A percentile compares a stretch with the other conserved stretches of the same genome.
phyloP scores from a whole-genome alignment of 1,284 basidiomycete species.

The Pseudozyma sp. region DNA sequence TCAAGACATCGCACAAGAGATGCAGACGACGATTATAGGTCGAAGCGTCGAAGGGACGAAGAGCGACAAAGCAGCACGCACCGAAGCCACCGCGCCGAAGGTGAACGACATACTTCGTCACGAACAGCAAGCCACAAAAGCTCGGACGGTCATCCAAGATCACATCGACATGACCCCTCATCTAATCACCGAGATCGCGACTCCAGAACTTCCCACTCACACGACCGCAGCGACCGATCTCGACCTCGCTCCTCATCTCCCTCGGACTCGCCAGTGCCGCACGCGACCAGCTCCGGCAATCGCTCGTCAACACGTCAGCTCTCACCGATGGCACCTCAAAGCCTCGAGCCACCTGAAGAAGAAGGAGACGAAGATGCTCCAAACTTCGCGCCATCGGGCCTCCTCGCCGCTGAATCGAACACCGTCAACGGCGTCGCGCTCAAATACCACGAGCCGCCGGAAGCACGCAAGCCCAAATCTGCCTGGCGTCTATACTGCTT shows the following conservation, averaged over 20 bases:
- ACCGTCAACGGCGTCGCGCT: slow-evolving; percentile 85
- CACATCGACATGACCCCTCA: not conserved
- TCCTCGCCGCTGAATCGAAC: slow-evolving; percentile 81
- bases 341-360: slow-evolving; percentile 6
- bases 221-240: slow-evolving; percentile 1
- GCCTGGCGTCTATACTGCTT: slow-evolving; percentile 98
- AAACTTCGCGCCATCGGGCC: slow-evolving; percentile 86
- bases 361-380: slow-evolving; percentile 72
- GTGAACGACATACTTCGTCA: slow-evolving; percentile 1
- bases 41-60: slow-evolving; percentile 5
- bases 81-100: slow-evolving; percentile 11
- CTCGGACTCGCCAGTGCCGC: slow-evolving; percentile 9
- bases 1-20: not conserved
- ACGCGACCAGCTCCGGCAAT: slow-evolving; percentile 3
- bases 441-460: slow-evolving; percentile 98
- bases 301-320: not conserved
- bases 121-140: not conserved
- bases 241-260: slow-evolving; percentile 8
- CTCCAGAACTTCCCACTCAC: slow-evolving; percentile 6
- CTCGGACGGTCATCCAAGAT: not conserved
- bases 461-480: slow-evolving; percentile 88
- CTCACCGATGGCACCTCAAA: not conserved
- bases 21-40: slow-evolving; percentile 1
- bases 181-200: slow-evolving; percentile 4
- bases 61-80: slow-evolving; percentile 4